Evolutionary conservation across 2,329 filamentous ascomycete genomes (phyloP), one percentile per base, ranked within the genome.

Genomic region (Alternaria triticina): DNA sequence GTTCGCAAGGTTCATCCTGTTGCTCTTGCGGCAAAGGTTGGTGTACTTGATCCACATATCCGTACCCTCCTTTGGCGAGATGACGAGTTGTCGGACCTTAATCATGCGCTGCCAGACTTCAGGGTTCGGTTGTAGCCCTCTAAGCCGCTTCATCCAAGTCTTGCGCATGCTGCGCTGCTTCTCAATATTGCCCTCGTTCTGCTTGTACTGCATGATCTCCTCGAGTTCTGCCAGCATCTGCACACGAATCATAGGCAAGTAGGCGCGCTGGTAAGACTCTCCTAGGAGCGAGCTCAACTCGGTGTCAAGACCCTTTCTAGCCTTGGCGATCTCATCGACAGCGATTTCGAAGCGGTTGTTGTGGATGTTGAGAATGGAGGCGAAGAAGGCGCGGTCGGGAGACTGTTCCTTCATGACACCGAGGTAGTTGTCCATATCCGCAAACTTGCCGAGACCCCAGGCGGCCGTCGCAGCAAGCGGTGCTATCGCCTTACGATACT

Each of bases 31-130:
- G 81, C 96, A 99, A 6, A 99, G 88, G 74, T 98, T 99, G 74
- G 96, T 93, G 78, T 97, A 99, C 79, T 99, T 99, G 84, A 99
- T 98, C 90, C 94, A 97, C 94, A 99, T 99, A 74, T 97, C 92
- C 85, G 97, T 93, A 74, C 97, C 97, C 78, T 99, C 94, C 33
- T 89, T 89, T 0, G 96, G 95, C 1, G 90, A 90, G 65, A 98
- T 95, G 62, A 99, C 96, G 55, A 99, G 86, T 20, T 94, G 92
- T 64, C 96, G 90, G 30, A 99, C 90, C 77, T 97, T 96, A 59
- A 99, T 89, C 93, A 98, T 98, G 64, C 96, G 89, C 78, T 97
- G 94, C 96, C 96, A 99, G 4, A 98, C 93, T 75, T 99, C 96
- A 20, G 97, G 94, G 72, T 98, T 97, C 61, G 96, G 91, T 79